phyloP scores from a whole-genome alignment of 2,329 filamentous ascomycete species.

The Rhynchosporium agropyri region DNA sequence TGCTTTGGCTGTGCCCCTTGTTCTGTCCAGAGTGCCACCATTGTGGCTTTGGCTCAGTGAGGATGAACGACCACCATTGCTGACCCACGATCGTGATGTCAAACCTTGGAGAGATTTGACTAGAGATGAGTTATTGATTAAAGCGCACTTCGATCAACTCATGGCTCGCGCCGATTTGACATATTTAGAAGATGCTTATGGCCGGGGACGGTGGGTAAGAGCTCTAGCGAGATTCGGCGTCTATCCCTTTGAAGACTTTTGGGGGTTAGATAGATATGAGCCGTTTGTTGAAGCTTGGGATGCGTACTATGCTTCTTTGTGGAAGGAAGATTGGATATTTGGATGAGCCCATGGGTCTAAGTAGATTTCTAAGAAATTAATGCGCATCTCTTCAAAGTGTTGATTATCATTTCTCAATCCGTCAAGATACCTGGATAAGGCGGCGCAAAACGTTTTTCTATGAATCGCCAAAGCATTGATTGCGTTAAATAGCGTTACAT shows the following conservation, averaged over 20 bases:
- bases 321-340: neutral
- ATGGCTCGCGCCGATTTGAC: conserved; percentile 16
- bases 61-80: neutral
- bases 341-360: neutral
- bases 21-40: conserved; percentile 24
- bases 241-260: neutral
- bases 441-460: no score
- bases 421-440: no score
- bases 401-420: no score
- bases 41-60: conserved; percentile 31
- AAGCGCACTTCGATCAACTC: conserved; percentile 30
- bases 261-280: conserved; percentile 7
- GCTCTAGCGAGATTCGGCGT: conserved; percentile 27
- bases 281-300: conserved; percentile 24
- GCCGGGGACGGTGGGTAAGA: conserved; percentile 28
- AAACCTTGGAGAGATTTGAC: conserved; percentile 21
- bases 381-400: no score
- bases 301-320: conserved; percentile 13
- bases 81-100: conserved; percentile 20
- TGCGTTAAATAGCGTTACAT: no score
- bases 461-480: no score
- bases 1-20: conserved; percentile 22
- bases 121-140: conserved; percentile 29
- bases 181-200: conserved; percentile 32
- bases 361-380: neutral